A percentile compares a stretch with the other conserved stretches of the same genome.
phyloP scores from a whole-genome alignment of 108 stramenopile genomes.

The Fragilariopsis cylindrus region DNA sequence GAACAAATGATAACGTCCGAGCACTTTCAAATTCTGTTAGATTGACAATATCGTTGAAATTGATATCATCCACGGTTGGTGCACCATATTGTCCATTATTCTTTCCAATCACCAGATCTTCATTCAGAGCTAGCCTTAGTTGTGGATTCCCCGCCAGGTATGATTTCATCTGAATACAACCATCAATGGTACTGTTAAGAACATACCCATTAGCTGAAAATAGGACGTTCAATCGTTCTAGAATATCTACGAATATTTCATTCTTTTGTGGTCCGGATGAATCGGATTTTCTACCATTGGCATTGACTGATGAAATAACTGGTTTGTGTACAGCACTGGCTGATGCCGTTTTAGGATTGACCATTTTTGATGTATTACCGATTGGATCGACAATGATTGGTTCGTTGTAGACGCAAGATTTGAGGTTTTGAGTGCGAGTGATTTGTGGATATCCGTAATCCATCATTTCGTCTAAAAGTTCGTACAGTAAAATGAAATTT shows the following conservation, averaged over 20 bases:
- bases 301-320: conserved; percentile 85
- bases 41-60: conserved; percentile 98
- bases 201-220: conserved; percentile 98
- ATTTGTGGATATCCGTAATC: conserved; percentile 99
- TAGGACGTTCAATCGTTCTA: conserved; percentile 97
- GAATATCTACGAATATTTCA: conserved; percentile 99
- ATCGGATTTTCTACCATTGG: conserved; percentile 62
- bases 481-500: conserved; percentile 99
- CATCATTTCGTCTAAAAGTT: conserved; percentile 98
- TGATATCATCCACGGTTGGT: conserved; percentile 93
- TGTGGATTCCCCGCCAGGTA: conserved; percentile 97
- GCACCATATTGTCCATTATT: conserved; percentile 73
- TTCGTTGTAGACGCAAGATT: conserved; percentile 98
- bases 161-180: conserved; percentile 97
- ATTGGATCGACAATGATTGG: conserved; percentile 90
- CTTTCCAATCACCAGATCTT: conserved; percentile 96
- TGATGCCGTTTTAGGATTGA: conserved; percentile 96
- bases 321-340: conserved; percentile 95
- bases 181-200: conserved; percentile 98
- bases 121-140: conserved; percentile 96
- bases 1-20: conserved; percentile 88
- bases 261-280: conserved; percentile 85
- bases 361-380: conserved; percentile 79
- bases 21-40: conserved; percentile 92
- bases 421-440: conserved; percentile 95